A percentile compares a stretch with the other conserved stretches of the same genome.
phyloP scores from a whole-genome alignment of 805 yeast species.

The Ogataea trehalophila region DNA sequence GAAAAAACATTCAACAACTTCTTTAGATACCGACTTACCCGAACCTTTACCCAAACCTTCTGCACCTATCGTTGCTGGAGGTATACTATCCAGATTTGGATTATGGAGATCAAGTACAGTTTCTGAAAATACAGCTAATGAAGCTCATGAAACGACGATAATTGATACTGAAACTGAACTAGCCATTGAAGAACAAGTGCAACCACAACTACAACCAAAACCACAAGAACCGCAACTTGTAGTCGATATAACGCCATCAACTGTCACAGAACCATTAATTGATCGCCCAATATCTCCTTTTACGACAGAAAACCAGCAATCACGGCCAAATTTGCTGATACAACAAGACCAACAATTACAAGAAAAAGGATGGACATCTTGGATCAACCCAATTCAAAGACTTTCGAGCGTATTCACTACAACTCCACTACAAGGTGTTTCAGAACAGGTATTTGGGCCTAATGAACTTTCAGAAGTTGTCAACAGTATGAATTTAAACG shows the following conservation, averaged over 20 bases:
- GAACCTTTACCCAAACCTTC: background rate
- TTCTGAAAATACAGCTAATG: background rate
- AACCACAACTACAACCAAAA: no score
- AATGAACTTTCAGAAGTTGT: slow-evolving; percentile 10
- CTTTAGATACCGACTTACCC: background rate
- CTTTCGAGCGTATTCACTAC: background rate
- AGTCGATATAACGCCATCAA: no score
- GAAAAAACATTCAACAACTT: slow-evolving; percentile 8
- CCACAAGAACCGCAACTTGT: no score
- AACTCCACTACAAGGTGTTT: background rate
- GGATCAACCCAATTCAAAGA: background rate
- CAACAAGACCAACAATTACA: background rate
- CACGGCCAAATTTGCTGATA: background rate
- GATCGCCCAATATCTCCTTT: no score
- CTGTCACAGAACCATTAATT: no score
- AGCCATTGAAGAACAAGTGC: no score
- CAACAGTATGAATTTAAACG: slow-evolving; percentile 1
- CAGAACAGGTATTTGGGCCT: background rate
- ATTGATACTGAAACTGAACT: no score
- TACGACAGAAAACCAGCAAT: background rate
- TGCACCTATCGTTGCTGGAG: background rate
- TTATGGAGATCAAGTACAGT: background rate
- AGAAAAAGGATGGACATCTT: background rate
- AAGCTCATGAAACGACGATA: background rate
- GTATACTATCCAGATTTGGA: background rate